phyloP scores from a whole-genome alignment of 2,329 filamentous ascomycete species.

The Aspergillus sp. region DNA sequence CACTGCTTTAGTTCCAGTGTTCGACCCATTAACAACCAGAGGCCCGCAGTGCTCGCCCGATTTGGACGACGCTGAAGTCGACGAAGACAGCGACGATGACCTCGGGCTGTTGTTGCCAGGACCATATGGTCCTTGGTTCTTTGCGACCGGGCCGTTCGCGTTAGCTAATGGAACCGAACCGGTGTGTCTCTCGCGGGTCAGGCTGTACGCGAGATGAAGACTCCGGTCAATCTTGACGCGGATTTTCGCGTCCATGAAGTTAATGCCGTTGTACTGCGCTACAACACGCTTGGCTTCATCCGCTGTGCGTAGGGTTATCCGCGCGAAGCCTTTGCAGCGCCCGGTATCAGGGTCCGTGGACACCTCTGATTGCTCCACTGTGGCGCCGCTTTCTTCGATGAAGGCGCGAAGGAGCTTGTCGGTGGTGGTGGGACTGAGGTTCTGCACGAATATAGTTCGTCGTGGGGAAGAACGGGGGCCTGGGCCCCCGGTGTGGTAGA shows the following conservation, averaged over 20 bases:
- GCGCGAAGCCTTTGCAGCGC: constrained; percentile 28
- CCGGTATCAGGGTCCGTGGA: constrained; percentile 25
- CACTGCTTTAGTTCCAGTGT: constrained; percentile 23
- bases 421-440: constrained; percentile 33
- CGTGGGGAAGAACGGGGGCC: constrained; percentile 12
- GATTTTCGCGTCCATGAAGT: constrained; percentile 37
- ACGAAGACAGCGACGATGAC: neutral
- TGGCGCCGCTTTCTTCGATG: constrained; percentile 30
- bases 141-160: neutral
- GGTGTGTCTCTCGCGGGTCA: neutral
- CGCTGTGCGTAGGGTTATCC: constrained; percentile 33
- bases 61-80: neutral
- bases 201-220: constrained; percentile 10
- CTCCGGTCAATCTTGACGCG: constrained; percentile 35
- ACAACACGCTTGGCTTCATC: constrained; percentile 42
- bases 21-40: constrained; percentile 39
- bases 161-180: neutral
- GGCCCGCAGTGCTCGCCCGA: constrained; percentile 27
- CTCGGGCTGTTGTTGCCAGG: neutral
- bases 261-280: constrained; percentile 34
- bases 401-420: constrained; percentile 29
- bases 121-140: neutral
- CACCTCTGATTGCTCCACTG: constrained; percentile 37
- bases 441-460: constrained; percentile 31
- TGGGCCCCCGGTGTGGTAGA: constrained; percentile 12